phyloP scores from a whole-genome alignment of 495 filamentous ascomycete genomes.

The Penicillium paradoxum region DNA sequence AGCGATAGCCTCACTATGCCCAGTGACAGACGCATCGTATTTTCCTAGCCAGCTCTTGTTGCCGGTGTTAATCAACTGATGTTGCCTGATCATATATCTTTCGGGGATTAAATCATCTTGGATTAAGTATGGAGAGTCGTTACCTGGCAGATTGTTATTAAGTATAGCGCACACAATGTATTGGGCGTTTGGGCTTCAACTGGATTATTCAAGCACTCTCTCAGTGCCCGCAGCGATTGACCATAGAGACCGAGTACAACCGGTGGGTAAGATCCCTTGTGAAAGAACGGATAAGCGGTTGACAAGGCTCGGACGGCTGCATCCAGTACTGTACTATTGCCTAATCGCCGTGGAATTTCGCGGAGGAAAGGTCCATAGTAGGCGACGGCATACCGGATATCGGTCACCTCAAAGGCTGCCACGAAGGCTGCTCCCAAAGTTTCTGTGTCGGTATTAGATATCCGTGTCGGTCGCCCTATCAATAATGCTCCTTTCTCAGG shows the following conservation, averaged over 20 bases:
- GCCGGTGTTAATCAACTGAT: not conserved
- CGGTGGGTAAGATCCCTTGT: conserved; percentile 12
- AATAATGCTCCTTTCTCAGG: not conserved
- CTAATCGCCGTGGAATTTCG: conserved; percentile 32
- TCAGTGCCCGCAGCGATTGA: conserved; percentile 26
- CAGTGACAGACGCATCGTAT: conserved; percentile 12
- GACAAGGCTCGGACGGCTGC: conserved; percentile 29
- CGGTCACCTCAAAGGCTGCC: conserved; percentile 20
- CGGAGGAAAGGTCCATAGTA: conserved; percentile 33
- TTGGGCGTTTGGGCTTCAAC: conserved; percentile 25
- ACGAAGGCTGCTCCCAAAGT: conserved; percentile 20
- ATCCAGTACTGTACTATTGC: conserved; percentile 32
- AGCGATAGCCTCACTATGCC: conserved; percentile 31
- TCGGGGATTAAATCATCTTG: not conserved
- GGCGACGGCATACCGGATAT: conserved; percentile 31
- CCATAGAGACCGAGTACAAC: conserved; percentile 24
- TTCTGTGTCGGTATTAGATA: conserved; percentile 8
- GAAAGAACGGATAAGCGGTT: conserved; percentile 21
- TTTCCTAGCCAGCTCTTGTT: conserved; percentile 27
- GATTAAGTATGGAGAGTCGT: not conserved
- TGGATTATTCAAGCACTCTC: conserved; percentile 30
- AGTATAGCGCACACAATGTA: conserved; percentile 39
- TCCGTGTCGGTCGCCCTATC: not conserved
- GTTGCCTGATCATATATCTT: not conserved
- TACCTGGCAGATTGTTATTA: conserved; percentile 42